Evolutionary conservation across 164 flowering plant species (phyloP).

Genomic region (Liquidambar formosana): DNA sequence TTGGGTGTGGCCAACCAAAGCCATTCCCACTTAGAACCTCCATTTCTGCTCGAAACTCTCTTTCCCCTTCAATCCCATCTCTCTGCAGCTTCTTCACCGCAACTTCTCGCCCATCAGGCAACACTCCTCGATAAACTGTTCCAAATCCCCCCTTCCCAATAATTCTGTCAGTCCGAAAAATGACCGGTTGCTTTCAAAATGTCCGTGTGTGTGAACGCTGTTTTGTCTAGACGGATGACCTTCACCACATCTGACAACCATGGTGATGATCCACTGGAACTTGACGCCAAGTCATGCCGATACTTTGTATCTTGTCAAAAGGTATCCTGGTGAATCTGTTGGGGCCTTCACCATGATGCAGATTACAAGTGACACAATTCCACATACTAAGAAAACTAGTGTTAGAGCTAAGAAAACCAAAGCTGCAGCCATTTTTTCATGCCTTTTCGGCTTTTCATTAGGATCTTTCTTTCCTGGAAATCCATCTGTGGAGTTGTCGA

Average conservation of each 20-base stretch:
- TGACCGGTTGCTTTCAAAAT: slow-evolving; percentile 67
- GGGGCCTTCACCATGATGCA: slow-evolving; percentile 30
- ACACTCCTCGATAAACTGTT: slow-evolving; percentile 65
- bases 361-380: slow-evolving; percentile 28
- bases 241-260: slow-evolving; percentile 51
- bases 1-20: slow-evolving; percentile 81
- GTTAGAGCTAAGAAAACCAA: slow-evolving; percentile 36
- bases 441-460: not conserved
- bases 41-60: slow-evolving; percentile 86
- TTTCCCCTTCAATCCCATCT: slow-evolving; percentile 81
- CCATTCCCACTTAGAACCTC: slow-evolving; percentile 69
- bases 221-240: slow-evolving; percentile 69
- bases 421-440: slow-evolving; percentile 15
- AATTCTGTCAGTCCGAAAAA: slow-evolving; percentile 62
- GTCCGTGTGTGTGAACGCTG: slow-evolving; percentile 68
- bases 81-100: slow-evolving; percentile 86
- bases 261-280: slow-evolving; percentile 54
- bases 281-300: slow-evolving; percentile 34
- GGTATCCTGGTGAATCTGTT: slow-evolving; percentile 23
- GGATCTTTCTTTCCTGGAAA: not conserved
- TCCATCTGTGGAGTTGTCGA: slow-evolving; percentile 16
- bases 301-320: slow-evolving; percentile 38
- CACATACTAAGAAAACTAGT: slow-evolving; percentile 39
- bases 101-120: slow-evolving; percentile 80
- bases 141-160: slow-evolving; percentile 87